A percentile compares a stretch with the other conserved stretches of the same genome.
These are phyloP conservation scores for Collybia sp. DNA, from an alignment of 768 basidiomycete species.

Conservation along the genomic window DNA sequence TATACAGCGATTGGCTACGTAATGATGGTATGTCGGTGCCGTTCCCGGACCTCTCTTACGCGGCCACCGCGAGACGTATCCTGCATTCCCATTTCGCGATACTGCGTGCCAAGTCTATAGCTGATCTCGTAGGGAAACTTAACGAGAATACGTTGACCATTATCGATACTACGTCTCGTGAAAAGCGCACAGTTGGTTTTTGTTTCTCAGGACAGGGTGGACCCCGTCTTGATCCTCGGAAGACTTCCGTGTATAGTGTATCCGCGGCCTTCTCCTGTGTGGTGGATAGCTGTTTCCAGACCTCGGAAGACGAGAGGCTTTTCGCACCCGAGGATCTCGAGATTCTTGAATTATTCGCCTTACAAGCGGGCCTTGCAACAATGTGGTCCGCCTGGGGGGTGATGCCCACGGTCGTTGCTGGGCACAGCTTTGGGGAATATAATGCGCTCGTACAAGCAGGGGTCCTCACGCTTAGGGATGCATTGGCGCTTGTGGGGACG, in stretches of 20 bases:
- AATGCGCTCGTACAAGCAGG: conserved; percentile 1
- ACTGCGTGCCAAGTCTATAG: not conserved
- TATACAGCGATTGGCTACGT: not conserved
- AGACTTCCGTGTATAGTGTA: conserved; percentile 1
- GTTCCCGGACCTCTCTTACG: conserved; percentile 1
- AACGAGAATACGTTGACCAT: not conserved
- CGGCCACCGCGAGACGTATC: conserved; percentile 1
- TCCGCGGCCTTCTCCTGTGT: conserved; percentile 2
- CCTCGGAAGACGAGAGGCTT: conserved; percentile 1
- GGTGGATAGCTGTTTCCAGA: conserved; percentile 3
- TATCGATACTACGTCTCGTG: not conserved
- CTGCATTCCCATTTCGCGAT: not conserved
- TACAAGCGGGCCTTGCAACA: conserved; percentile 2
- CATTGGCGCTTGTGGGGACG: conserved; percentile 2
- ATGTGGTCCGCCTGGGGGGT: conserved; percentile 4
- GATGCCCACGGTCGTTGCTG: conserved; percentile 1
- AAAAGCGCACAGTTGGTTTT: conserved; percentile 1
- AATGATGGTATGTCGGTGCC: not conserved
- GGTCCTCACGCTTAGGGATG: conserved; percentile 1
- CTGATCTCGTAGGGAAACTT: not conserved
- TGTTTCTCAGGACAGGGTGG: conserved; percentile 7
- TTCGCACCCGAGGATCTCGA: conserved; percentile 1
- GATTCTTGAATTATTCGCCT: conserved; percentile 3
- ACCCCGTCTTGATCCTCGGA: conserved; percentile 2
- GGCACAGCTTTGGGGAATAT: conserved; percentile 5